phyloP scores from a whole-genome alignment of 192 early-diverging fungal genomes.

The Umbelopsis vinacea region DNA sequence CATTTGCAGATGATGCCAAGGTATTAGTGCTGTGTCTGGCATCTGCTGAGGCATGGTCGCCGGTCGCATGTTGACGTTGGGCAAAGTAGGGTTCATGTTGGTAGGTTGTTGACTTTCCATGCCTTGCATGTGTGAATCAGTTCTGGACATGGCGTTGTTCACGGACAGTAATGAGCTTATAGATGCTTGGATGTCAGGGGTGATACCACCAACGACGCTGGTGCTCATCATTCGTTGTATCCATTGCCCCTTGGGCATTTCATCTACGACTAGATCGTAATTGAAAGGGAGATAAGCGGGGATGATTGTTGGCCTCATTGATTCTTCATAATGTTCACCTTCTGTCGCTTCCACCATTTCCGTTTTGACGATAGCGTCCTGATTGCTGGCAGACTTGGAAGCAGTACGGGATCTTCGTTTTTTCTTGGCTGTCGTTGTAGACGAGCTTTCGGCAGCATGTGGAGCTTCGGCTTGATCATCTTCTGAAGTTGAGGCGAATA shows the following conservation, averaged over 20 bases:
- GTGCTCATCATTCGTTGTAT: constrained; percentile 33
- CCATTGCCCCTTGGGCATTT: constrained; percentile 24
- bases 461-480: not conserved
- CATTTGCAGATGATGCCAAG: constrained; percentile 11
- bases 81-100: not conserved
- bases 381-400: not conserved
- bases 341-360: not conserved
- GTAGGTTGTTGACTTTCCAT: not conserved
- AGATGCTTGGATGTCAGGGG: constrained; percentile 22
- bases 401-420: not conserved
- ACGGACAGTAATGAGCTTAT: not conserved
- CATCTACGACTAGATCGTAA: not conserved
- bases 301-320: not conserved
- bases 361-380: not conserved
- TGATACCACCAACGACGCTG: constrained; percentile 31
- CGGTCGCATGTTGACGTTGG: not conserved
- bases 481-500: not conserved
- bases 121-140: not conserved
- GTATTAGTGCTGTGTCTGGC: not conserved
- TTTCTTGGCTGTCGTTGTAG: not conserved
- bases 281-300: constrained; percentile 5
- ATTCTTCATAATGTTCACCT: not conserved
- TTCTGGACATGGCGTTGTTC: not conserved
- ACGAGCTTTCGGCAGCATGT: not conserved
- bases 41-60: not conserved